phyloP scores from a whole-genome alignment of 1,139 yeast species.

The Suhomyces taliae region DNA sequence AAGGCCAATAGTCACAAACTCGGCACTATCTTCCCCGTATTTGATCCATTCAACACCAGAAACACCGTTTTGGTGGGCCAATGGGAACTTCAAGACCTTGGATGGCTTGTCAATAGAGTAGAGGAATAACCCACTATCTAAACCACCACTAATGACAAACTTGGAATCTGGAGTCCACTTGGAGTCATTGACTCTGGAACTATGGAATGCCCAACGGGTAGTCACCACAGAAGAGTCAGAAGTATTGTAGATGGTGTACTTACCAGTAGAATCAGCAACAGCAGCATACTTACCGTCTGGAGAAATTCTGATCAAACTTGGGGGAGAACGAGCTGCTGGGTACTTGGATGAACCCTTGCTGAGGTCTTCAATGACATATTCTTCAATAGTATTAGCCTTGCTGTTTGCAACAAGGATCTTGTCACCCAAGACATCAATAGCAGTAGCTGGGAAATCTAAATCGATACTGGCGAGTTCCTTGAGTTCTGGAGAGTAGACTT shows the following conservation, averaged over 20 bases:
- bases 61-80: conserved; percentile 90
- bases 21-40: conserved; percentile 33
- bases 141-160: conserved; percentile 72
- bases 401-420: conserved; percentile 54
- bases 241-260: conserved; percentile 66
- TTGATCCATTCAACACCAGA: conserved; percentile 68
- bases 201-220: conserved; percentile 94
- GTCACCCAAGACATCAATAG: conserved; percentile 32
- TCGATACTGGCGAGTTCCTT: conserved; percentile 23
- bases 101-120: conserved; percentile 80
- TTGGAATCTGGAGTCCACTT: conserved; percentile 78
- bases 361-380: conserved; percentile 18
- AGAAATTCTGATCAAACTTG: conserved; percentile 65
- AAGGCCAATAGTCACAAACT: conserved; percentile 69
- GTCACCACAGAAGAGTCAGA: conserved; percentile 63
- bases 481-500: conserved; percentile 27
- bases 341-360: conserved; percentile 23
- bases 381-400: conserved; percentile 34
- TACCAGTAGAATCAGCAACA: conserved; percentile 85
- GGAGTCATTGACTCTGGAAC: conserved; percentile 74
- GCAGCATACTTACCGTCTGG: conserved; percentile 72
- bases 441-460: conserved; percentile 42
- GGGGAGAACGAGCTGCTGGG: conserved; percentile 59
- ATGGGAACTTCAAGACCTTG: conserved; percentile 67
- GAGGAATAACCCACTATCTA: conserved; percentile 78